Percentiles rank a stretch among this genome's conserved stretches.
These are phyloP conservation scores for Bipolaris cookei DNA, from an alignment of 2,329 filamentous ascomycete species.

Conservation along the genomic window DNA sequence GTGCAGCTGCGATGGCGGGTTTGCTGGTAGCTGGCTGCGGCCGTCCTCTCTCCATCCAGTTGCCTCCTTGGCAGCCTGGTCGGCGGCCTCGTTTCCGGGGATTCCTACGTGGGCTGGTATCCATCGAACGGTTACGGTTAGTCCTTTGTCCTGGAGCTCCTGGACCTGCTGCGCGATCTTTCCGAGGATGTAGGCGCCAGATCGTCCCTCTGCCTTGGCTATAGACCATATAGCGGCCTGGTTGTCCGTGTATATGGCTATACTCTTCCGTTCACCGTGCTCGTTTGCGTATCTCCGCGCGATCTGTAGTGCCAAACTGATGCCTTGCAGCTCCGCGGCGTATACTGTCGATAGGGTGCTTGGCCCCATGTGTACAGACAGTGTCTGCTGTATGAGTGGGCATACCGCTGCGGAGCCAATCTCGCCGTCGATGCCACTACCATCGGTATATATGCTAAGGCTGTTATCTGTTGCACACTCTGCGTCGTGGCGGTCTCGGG, in stretches of 20 bases:
- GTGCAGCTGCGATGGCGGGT: constrained; percentile 12
- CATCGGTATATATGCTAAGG: constrained; percentile 32
- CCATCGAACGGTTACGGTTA: no score
- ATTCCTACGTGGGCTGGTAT: no score
- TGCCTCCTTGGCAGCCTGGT: constrained; percentile 17
- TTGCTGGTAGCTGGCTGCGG: constrained; percentile 12
- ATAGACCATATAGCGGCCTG: constrained; percentile 24
- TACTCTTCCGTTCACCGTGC: constrained; percentile 9
- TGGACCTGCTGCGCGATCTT: no score
- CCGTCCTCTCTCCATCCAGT: constrained; percentile 23
- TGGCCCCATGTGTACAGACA: constrained; percentile 18
- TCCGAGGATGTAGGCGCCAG: no score
- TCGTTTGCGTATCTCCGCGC: constrained; percentile 20
- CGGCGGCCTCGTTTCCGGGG: no score
- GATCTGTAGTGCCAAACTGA: constrained; percentile 27
- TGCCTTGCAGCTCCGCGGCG: constrained; percentile 22
- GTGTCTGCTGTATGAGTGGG: constrained; percentile 19
- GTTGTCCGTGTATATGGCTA: constrained; percentile 29
- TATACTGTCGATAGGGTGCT: constrained; percentile 22
- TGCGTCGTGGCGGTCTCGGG: constrained; percentile 21
- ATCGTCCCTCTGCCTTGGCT: constrained; percentile 16
- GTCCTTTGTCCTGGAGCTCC: no score
- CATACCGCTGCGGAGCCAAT: constrained; percentile 25
- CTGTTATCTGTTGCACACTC: constrained; percentile 8
- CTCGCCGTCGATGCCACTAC: constrained; percentile 27